Evolutionary conservation across 305 asterid species (phyloP), one percentile per base, ranked within the genome.

Genomic region (Stenogyne calaminthoides): DNA sequence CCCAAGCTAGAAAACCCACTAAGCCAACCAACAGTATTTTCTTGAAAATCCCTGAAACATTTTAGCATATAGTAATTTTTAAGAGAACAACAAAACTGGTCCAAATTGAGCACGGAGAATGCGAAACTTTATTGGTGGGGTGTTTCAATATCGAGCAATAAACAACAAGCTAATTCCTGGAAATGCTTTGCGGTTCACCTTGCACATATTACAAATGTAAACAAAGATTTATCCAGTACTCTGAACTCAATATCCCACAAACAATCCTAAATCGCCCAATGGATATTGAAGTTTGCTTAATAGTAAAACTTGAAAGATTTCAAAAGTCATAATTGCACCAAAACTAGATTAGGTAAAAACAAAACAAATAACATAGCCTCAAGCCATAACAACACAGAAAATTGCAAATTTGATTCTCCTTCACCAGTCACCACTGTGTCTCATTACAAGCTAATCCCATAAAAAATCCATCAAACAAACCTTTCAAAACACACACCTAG

Each of bases 1-100:
- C 91, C 84, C 85, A 86, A 15, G 90, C 91, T 40, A 83, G 40
- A 39, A 86, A 73, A 36, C 87, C 96, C 62, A 80, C 76, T 15
- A 83, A 74, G 34, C 80, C 66, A 63, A 88, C 80, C 55, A 81
- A 32, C 64, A 83, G 19, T 11, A 80, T 69, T 69, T 84, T 83
- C 87, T 80, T 83, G 64, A 83, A 71, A 32, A 84, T 42, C 72
- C 91, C 93, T 88, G 84, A 76, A 81, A 72, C 66, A 64, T 40
- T 36, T 52, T 12, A 18, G 54, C 61, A 18, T 15, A 19, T 25
- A 25, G 29, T 16, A 59, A 72, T 32, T 19, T 52, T 36, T 54
- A 32, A 32, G 36, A 32, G 34, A 69, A 56, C 32, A 73, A 37
- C 37, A 42, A 16, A 37, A 64, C 36, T 3, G 19, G 52, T 74